A percentile compares a stretch with the other conserved stretches of the same genome.
These are phyloP conservation scores for Kwoniella heveanensis DNA, from an alignment of 768 basidiomycete species.

Conservation along the genomic window DNA sequence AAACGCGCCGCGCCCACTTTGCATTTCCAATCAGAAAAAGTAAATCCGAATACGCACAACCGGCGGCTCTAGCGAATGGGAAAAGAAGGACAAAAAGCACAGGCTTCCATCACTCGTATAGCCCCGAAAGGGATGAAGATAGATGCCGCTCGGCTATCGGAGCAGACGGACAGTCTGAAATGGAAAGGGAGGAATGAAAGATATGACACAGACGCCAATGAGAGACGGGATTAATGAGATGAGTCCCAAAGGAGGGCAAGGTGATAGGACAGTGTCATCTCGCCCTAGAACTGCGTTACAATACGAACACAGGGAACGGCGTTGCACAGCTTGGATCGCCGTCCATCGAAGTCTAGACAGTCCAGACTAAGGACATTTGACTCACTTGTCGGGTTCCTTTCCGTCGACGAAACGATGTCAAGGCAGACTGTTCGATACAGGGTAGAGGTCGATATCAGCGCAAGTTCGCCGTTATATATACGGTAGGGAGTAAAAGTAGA, in stretches of 20 bases:
- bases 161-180: neutral
- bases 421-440: no score
- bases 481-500: no score
- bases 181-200: neutral
- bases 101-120: neutral
- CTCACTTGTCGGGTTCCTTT: neutral
- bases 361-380: no score
- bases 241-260: neutral
- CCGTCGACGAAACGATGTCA: no score
- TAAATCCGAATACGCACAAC: neutral
- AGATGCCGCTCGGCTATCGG: neutral
- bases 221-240: neutral
- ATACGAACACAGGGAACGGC: no score
- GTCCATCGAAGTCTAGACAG: neutral
- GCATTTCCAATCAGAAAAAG: neutral
- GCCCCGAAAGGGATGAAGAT: neutral
- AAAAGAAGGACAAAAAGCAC: neutral
- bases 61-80: neutral
- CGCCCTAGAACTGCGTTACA: neutral
- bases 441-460: no score
- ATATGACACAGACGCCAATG: neutral
- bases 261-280: neutral
- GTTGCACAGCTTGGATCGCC: neutral
- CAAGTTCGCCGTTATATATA: no score
- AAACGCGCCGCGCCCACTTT: neutral